phyloP scores from a whole-genome alignment of 106 monocot species.

The Posidonia australis region DNA sequence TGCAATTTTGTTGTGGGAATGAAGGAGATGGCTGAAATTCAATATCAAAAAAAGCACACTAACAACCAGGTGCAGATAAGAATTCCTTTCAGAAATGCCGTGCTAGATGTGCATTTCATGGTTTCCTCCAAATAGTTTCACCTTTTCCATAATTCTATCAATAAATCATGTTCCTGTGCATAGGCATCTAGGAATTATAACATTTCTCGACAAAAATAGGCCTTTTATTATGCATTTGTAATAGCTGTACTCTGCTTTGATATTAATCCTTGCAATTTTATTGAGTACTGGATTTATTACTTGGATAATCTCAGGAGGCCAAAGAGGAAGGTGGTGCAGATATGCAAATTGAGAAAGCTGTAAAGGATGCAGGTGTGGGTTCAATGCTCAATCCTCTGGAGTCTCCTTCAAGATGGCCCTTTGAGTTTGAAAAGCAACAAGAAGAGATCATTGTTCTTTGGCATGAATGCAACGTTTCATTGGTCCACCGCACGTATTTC shows the following conservation, averaged over 20 bases:
- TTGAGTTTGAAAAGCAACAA: slow-evolving; percentile 66
- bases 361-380: slow-evolving; percentile 40
- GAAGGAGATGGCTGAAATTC: slow-evolving; percentile 61
- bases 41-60: slow-evolving; percentile 28
- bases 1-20: slow-evolving; percentile 47
- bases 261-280: too few species aligned
- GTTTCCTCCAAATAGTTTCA: neutral
- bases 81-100: neutral
- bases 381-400: slow-evolving; percentile 34
- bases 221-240: too few species aligned
- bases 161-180: neutral
- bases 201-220: neutral
- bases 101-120: neutral
- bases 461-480: slow-evolving; percentile 77
- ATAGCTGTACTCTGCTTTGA: too few species aligned
- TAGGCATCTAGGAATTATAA: neutral
- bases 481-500: slow-evolving; percentile 83
- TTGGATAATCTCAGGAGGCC: slow-evolving; percentile 13
- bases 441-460: slow-evolving; percentile 72
- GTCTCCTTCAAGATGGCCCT: slow-evolving; percentile 54
- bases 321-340: slow-evolving; percentile 14
- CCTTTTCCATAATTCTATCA: neutral
- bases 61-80: slow-evolving; percentile 26
- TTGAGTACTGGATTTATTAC: neutral
- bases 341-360: slow-evolving; percentile 12